Evolutionary conservation across 2,329 filamentous ascomycete genomes (phyloP).

Genomic region (Ascochyta viciae-villosae): DNA sequence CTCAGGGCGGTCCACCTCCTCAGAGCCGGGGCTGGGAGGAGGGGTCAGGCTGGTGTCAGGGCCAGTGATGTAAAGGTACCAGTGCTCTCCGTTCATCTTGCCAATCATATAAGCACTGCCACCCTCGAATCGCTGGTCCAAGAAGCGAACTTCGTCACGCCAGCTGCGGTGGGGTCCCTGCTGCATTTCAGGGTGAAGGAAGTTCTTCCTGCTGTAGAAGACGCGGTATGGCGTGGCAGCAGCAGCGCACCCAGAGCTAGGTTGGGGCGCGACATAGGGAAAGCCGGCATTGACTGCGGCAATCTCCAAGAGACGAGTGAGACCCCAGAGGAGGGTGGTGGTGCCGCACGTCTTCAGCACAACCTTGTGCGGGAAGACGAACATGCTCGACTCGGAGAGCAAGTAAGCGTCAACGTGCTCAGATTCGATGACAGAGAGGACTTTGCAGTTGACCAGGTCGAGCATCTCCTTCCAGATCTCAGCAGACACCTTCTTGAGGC

Average conservation of each 20-base stretch:
- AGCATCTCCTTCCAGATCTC: constrained; percentile 97
- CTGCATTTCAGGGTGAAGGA: constrained; percentile 93
- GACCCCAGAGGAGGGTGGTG: constrained; percentile 87
- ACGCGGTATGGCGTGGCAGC: constrained; percentile 92
- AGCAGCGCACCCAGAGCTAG: constrained; percentile 70
- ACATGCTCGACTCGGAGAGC: constrained; percentile 99
- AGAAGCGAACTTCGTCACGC: constrained; percentile 91
- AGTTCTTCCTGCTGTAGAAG: constrained; percentile 99
- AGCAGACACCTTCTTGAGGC: constrained; percentile 83
- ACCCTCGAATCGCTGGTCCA: constrained; percentile 89
- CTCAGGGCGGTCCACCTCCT: constrained; percentile 54
- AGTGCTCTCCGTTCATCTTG: constrained; percentile 99
- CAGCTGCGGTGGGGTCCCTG: constrained; percentile 95
- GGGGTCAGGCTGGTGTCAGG: constrained; percentile 82
- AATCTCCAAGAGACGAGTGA: constrained; percentile 91
- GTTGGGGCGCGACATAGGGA: constrained; percentile 74
- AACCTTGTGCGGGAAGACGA: constrained; percentile 99
- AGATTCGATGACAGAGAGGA: constrained; percentile 90
- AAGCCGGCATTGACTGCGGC: constrained; percentile 90
- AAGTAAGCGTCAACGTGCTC: constrained; percentile 96
- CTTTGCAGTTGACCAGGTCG: constrained; percentile 97
- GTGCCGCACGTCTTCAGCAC: constrained; percentile 99
- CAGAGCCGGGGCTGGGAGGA: constrained; percentile 72
- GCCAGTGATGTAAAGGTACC: constrained; percentile 96
- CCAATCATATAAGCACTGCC: constrained; percentile 99